A percentile compares a stretch with the other conserved stretches of the same genome.
phyloP scores from a whole-genome alignment of 257 asterid species.

The Rehmannia glutinosa region DNA sequence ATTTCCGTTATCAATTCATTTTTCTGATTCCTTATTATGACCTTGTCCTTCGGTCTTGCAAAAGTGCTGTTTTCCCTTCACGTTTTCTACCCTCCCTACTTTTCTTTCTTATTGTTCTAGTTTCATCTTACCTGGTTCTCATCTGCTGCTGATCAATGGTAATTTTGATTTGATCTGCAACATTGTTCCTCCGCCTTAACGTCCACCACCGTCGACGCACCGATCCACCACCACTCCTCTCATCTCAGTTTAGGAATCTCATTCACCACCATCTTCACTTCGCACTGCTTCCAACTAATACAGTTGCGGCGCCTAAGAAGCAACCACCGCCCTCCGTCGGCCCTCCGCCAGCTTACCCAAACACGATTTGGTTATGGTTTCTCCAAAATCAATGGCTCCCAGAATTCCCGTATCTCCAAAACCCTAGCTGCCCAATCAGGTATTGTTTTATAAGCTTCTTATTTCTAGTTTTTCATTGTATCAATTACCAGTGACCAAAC shows the following conservation, averaged over 20 bases:
- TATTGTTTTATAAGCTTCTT: background rate
- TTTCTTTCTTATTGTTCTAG: background rate
- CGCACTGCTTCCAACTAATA: background rate
- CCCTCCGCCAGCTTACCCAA: background rate
- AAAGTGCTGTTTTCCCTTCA: background rate
- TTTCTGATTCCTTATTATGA: too few species aligned
- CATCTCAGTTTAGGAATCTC: background rate
- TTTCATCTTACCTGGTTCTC: background rate
- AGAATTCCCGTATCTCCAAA: constrained; percentile 3
- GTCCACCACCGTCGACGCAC: constrained; percentile 14
- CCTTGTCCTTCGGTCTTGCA: background rate
- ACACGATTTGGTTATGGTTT: constrained; percentile 10
- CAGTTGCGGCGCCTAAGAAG: background rate
- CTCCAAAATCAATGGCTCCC: background rate
- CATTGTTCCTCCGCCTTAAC: background rate
- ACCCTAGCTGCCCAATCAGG: constrained; percentile 8
- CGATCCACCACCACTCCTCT: constrained; percentile 7
- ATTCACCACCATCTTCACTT: background rate
- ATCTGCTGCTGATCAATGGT: background rate
- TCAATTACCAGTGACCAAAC: background rate
- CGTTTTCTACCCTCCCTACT: background rate
- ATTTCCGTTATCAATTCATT: too few species aligned
- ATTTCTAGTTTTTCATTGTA: background rate
- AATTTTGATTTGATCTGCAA: background rate
- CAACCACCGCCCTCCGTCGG: background rate